Conservation (phyloP, 352 stramenopile species). For the Globisporangium spiculum region DNA sequence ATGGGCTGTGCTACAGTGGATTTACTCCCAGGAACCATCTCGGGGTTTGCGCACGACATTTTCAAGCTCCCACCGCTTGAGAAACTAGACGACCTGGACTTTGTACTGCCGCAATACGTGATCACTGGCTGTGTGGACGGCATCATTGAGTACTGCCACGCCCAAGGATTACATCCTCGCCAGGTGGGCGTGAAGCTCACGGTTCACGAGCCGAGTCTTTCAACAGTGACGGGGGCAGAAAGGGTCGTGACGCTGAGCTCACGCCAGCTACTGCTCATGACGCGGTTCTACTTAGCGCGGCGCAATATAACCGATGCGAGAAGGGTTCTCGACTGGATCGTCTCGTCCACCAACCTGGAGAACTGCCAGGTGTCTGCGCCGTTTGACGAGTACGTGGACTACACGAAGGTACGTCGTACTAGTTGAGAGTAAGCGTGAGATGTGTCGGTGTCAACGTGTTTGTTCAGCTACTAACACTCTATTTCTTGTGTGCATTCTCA, state of each 20-base stretch:
- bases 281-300: slow-evolving; percentile 6
- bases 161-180: background rate
- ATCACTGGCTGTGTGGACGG: background rate
- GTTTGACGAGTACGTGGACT: slow-evolving; percentile 1
- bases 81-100: slow-evolving; percentile 7
- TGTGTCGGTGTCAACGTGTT: no score
- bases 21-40: background rate
- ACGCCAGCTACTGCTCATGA: slow-evolving; percentile 7
- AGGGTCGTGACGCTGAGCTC: background rate
- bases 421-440: background rate
- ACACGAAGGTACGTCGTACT: background rate
- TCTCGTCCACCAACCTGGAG: background rate
- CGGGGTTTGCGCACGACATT: slow-evolving; percentile 11
- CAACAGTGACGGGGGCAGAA: background rate
- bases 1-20: slow-evolving; percentile 1
- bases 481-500: background rate
- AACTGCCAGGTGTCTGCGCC: background rate
- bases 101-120: slow-evolving; percentile 8
- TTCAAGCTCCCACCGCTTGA: background rate
- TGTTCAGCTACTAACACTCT: background rate
- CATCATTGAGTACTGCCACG: slow-evolving; percentile 3
- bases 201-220: background rate
- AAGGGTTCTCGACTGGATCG: background rate
- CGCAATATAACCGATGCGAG: background rate
- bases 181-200: slow-evolving; percentile 2